These are phyloP conservation scores for Raddia guianensis DNA, from an alignment of 176 grass and related monocot genomes.

Conservation along the genomic window DNA sequence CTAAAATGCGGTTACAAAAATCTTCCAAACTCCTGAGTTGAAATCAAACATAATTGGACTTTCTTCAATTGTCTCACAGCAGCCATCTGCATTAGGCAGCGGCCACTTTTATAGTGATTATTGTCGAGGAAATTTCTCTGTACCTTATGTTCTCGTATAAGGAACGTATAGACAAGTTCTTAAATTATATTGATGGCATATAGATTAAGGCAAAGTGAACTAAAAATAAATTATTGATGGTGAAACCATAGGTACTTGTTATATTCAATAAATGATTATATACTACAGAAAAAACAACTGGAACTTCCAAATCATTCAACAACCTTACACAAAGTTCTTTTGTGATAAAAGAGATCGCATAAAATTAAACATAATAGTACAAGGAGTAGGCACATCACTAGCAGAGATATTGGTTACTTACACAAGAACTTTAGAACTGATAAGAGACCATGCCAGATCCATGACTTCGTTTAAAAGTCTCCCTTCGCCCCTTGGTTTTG, in stretches of 20 bases:
- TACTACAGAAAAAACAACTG: background rate
- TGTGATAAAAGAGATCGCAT: background rate
- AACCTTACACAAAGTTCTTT: background rate
- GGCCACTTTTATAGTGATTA: background rate
- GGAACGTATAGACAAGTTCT: background rate
- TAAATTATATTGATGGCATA: background rate
- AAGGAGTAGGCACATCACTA: slow-evolving; percentile 5
- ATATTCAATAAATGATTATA: background rate
- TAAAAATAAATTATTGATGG: background rate
- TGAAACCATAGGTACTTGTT: background rate
- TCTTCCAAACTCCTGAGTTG: background rate
- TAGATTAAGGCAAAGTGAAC: background rate
- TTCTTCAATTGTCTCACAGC: background rate
- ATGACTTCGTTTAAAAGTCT: slow-evolving; percentile 16
- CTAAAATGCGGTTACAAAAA: background rate
- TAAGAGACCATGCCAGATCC: background rate
- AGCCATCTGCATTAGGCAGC: background rate
- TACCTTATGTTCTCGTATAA: background rate
- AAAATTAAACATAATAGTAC: background rate
- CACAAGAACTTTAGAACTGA: background rate
- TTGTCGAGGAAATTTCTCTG: background rate
- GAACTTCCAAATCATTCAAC: background rate
- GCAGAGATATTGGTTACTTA: background rate
- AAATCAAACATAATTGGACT: background rate
- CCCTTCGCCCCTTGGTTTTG: background rate